Evolutionary conservation across 2,329 filamentous ascomycete species (phyloP).

Genomic region (Epichloe bromicola): DNA sequence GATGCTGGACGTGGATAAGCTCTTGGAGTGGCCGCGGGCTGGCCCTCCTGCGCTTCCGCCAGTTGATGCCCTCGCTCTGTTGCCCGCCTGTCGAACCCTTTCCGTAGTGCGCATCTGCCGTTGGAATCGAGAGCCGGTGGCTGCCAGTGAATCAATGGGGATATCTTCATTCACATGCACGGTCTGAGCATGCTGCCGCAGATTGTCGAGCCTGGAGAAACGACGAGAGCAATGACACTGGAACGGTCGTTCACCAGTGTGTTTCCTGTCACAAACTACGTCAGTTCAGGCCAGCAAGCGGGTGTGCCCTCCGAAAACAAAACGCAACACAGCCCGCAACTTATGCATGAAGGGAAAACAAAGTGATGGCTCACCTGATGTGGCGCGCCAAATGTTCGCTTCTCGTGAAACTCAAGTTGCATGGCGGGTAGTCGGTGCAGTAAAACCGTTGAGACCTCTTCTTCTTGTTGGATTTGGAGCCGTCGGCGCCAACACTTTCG

Average conservation of each 20-base stretch:
- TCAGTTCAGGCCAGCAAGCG: neutral
- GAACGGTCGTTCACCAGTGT: slow-evolving; percentile 93
- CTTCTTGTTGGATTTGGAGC: slow-evolving; percentile 70
- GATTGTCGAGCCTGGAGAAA: slow-evolving; percentile 88
- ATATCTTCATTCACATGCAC: slow-evolving; percentile 98
- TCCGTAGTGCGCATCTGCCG: slow-evolving; percentile 75
- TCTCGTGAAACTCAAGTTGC: slow-evolving; percentile 85
- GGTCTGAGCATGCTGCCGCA: slow-evolving; percentile 92
- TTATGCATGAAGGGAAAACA: neutral
- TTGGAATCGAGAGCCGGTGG: slow-evolving; percentile 83
- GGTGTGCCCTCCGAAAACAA: neutral
- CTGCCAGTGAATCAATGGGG: slow-evolving; percentile 81
- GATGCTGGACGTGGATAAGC: slow-evolving; percentile 77
- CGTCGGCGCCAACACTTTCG: slow-evolving; percentile 49
- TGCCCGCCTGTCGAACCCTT: slow-evolving; percentile 59
- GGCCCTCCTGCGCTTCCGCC: slow-evolving; percentile 59
- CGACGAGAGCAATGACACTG: slow-evolving; percentile 88
- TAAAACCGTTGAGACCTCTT: slow-evolving; percentile 95
- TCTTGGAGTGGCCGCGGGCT: slow-evolving; percentile 70
- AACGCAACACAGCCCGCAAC: too few relatives aligned
- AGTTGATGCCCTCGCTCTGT: slow-evolving; percentile 64
- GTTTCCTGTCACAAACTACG: slow-evolving; percentile 49
- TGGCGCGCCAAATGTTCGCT: slow-evolving; percentile 93
- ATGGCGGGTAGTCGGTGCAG: slow-evolving; percentile 89
- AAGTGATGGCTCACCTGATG: slow-evolving; percentile 51